Percentiles rank a stretch among this genome's conserved stretches.
These are phyloP conservation scores for Aspergillus luchuensis DNA, from an alignment of 2,329 filamentous ascomycete genomes.

Conservation along the genomic window DNA sequence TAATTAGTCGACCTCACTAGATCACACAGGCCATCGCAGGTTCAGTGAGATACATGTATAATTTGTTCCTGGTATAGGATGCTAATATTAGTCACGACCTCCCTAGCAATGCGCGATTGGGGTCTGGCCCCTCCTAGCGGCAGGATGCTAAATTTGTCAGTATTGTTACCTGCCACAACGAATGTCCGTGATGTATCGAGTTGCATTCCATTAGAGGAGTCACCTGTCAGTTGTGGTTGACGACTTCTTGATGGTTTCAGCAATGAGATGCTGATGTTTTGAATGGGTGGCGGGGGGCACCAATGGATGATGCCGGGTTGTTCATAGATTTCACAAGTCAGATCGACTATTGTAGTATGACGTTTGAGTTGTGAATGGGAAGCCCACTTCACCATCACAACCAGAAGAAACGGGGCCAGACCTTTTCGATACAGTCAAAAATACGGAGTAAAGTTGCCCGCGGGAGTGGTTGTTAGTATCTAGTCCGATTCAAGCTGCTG, in stretches of 20 bases:
- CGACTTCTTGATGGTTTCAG: background rate
- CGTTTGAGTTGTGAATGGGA: background rate
- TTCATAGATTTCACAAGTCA: background rate
- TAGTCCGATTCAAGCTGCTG: background rate
- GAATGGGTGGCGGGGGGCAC: background rate
- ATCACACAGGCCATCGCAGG: background rate
- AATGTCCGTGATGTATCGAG: slow-evolving; percentile 5
- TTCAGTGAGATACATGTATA: slow-evolving; percentile 5
- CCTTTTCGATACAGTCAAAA: background rate
- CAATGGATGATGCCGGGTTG: background rate
- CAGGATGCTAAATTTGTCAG: slow-evolving; percentile 9
- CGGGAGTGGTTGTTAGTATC: background rate
- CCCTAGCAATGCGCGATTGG: slow-evolving; percentile 6
- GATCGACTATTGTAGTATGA: background rate
- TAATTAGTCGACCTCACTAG: background rate
- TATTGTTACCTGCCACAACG: slow-evolving; percentile 6
- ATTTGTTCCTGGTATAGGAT: slow-evolving; percentile 1
- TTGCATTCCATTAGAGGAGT: slow-evolving; percentile 3
- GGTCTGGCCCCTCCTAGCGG: slow-evolving; percentile 18
- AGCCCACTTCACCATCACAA: background rate
- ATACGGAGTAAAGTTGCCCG: background rate
- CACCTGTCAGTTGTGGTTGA: slow-evolving; percentile 2
- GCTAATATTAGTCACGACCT: slow-evolving; percentile 6
- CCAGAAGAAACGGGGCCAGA: background rate
- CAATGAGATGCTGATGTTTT: background rate